These are phyloP conservation scores for Orbilia quercus DNA, from an alignment of 2,329 filamentous ascomycete species.

Conservation along the genomic window DNA sequence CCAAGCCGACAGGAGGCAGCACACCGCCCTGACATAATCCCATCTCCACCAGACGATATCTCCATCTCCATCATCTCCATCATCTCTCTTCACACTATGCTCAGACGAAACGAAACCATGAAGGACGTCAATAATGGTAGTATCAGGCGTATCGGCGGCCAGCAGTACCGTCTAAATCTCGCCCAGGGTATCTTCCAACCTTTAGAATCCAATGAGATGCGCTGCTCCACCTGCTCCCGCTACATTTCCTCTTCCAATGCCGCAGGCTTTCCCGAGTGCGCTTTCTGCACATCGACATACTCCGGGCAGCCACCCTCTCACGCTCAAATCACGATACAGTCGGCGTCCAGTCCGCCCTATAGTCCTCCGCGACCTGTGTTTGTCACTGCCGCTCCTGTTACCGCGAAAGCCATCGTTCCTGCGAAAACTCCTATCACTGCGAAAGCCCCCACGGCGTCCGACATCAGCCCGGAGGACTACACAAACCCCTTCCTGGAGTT, in stretches of 20 bases:
- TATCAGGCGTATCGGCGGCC: constrained; percentile 27
- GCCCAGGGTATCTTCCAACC: constrained; percentile 26
- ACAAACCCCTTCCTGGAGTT: constrained; percentile 88
- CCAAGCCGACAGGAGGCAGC: constrained; percentile 2
- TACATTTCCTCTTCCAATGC: constrained; percentile 43
- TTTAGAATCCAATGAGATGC: constrained; percentile 21
- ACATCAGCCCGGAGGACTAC: constrained; percentile 71
- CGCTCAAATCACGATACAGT: constrained; percentile 34
- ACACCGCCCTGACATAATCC: constrained; percentile 13
- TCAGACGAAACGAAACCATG: constrained; percentile 19
- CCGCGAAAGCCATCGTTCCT: too few relatives aligned
- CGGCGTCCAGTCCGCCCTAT: constrained; percentile 10
- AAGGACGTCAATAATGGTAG: constrained; percentile 44
- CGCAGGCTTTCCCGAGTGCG: constrained; percentile 24
- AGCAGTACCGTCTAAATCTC: constrained; percentile 32
- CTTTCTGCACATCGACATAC: constrained; percentile 46
- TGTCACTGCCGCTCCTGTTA: constrained; percentile 5
- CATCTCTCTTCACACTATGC: constrained; percentile 5
- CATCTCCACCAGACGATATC: background rate
- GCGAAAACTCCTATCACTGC: constrained; percentile 5
- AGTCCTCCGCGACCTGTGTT: constrained; percentile 9
- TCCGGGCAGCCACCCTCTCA: constrained; percentile 21
- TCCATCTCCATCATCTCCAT: constrained; percentile 6
- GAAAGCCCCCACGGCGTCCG: constrained; percentile 41
- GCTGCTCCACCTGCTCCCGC: constrained; percentile 51